phyloP scores from a whole-genome alignment of 768 basidiomycete species.

The Gloeophyllum trabeum region DNA sequence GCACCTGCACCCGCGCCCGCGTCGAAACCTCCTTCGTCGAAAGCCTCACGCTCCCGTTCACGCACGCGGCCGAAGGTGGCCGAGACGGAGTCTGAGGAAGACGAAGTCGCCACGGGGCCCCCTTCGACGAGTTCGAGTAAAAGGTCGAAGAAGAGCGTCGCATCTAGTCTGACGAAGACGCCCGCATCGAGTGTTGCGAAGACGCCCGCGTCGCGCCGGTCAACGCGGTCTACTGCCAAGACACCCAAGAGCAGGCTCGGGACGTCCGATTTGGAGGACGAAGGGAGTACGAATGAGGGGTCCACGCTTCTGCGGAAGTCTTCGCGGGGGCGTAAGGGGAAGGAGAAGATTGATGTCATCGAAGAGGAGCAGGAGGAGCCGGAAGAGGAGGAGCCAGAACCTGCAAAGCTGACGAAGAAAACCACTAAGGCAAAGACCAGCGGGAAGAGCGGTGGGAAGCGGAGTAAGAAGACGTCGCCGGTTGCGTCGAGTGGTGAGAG shows the following conservation, averaged over 20 bases:
- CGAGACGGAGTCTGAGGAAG: slow-evolving; percentile 3
- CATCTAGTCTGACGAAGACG: too few species aligned
- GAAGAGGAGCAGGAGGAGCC: slow-evolving; percentile 20
- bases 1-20: slow-evolving; percentile 10
- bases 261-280: neutral
- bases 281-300: neutral
- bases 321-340: slow-evolving; percentile 1
- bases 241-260: neutral
- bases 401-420: slow-evolving; percentile 4
- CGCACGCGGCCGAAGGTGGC: slow-evolving; percentile 11
- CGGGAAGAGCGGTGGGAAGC: too few species aligned
- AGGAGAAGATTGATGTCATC: slow-evolving; percentile 11
- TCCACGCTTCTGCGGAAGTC: neutral
- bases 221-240: neutral
- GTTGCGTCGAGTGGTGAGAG: too few species aligned
- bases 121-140: too few species aligned
- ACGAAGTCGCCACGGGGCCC: slow-evolving; percentile 3
- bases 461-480: too few species aligned
- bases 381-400: slow-evolving; percentile 7
- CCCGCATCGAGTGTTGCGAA: neutral
- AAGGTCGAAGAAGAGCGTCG: too few species aligned
- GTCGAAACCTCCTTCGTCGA: slow-evolving; percentile 10
- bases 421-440: slow-evolving; percentile 1
- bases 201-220: neutral
- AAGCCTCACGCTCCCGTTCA: slow-evolving; percentile 12